Base-by-base conservation (phyloP, 2,329 filamentous ascomycete species). In the Fusarium illudens region DNA sequence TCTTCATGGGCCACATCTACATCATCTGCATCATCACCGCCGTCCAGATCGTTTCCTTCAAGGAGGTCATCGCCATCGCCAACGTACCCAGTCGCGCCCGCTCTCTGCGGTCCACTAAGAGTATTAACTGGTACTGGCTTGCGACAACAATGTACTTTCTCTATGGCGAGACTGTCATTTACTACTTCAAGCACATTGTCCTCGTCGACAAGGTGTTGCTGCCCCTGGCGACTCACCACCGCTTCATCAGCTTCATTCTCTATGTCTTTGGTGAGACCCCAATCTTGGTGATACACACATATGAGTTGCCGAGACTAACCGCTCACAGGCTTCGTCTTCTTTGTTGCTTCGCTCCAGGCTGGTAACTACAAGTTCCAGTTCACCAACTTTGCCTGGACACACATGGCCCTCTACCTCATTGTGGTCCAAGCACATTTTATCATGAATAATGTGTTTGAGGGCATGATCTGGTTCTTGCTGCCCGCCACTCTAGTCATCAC, bases 401-500 rank as follows among this genome's bases (percentile, higher is more conserved):
- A 99, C 79, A 98, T 99, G 94, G 96, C 96, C 6, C 88, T 99
- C 19, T 98, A 97, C 84, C 86, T 99, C 75, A 97, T 99, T 75
- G 95, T 98, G 36, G 94, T 97, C 6, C 94, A 99, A 80, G 94
- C 96, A 13, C 96, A 99, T 79, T 99, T 99, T 79, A 93, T 98
- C 82, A 98, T 99, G 93, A 99, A 99, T 86, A 99, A 99, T 81
- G 92, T 99, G 70, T 96, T 99, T 74, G 96, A 99, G 82, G 96
- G 96, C 82, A 94, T 99, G 92, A 97, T 99, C 78, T 99, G 96
- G 96, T 98, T 99, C 85, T 97, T 98, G 86, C 83, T 99, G 44
- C 96, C 96, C 8, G 94, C 93, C 8, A 91, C 93, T 55, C 87
- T 99, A 73, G 96, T 99, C 78, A 97, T 99, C 77, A 97, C 93